Conservation (phyloP, 1,284 basidiomycete genomes). For the Salmacisia buchloeana region DNA sequence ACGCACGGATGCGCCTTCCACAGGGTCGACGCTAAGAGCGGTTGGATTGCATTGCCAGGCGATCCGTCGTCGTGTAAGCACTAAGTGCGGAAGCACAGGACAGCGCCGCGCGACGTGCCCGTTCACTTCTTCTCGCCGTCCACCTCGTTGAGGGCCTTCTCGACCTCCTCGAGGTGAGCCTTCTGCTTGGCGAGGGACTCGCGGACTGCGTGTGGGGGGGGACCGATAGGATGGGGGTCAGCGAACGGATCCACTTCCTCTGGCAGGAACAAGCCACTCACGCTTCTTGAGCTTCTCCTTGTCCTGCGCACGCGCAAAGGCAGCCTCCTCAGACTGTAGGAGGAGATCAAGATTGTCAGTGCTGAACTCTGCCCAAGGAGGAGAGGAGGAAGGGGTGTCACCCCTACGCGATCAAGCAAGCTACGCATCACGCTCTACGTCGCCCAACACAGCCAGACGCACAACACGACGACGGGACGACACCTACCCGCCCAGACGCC, state of each 20-base stretch:
- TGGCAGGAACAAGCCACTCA: background rate
- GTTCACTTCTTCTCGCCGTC: conserved; percentile 11
- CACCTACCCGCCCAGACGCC: background rate
- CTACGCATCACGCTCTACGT: too few relatives aligned
- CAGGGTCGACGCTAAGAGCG: too few relatives aligned
- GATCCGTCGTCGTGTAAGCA: too few relatives aligned
- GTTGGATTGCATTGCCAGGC: too few relatives aligned
- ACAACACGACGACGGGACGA: too few relatives aligned
- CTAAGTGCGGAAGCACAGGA: background rate
- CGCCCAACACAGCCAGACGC: too few relatives aligned
- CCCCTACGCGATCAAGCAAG: too few relatives aligned
- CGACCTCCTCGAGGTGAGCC: conserved; percentile 17
- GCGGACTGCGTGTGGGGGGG: conserved; percentile 8
- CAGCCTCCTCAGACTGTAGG: conserved; percentile 13
- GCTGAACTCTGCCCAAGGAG: background rate
- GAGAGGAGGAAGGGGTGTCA: background rate
- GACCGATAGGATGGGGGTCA: background rate
- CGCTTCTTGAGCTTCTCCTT: conserved; percentile 17
- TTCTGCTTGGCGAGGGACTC: conserved; percentile 16
- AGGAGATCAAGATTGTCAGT: background rate
- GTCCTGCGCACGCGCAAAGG: conserved; percentile 12
- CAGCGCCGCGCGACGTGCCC: background rate
- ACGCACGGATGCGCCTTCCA: too few relatives aligned
- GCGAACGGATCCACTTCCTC: background rate
- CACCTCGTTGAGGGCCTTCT: conserved; percentile 16